A percentile compares a stretch with the other conserved stretches of the same genome.
phyloP scores from a whole-genome alignment of 2,329 filamentous ascomycete genomes.

The Scedosporium minutisporum region DNA sequence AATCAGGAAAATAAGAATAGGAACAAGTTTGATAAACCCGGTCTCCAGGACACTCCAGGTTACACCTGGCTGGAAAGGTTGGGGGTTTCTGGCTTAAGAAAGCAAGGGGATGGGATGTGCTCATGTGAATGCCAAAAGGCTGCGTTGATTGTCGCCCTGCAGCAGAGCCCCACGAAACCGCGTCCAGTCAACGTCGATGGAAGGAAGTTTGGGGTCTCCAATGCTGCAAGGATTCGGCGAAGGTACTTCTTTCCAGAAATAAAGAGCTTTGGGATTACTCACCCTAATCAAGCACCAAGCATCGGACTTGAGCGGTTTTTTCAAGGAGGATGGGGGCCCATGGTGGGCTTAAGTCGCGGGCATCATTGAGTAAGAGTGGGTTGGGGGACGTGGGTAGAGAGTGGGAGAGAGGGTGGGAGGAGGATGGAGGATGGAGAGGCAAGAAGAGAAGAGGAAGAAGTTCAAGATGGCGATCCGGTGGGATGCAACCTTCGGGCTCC shows the following conservation, averaged over 20 bases:
- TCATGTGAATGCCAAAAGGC: slow-evolving; percentile 1
- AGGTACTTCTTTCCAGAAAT: background rate
- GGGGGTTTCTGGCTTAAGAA: background rate
- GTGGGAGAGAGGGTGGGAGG: background rate
- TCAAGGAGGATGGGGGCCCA: background rate
- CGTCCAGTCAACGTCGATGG: background rate
- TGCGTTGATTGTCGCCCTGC: slow-evolving; percentile 5
- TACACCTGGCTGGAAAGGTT: too few relatives aligned
- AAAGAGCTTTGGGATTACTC: background rate
- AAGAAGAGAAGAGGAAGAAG: background rate
- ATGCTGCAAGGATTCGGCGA: background rate
- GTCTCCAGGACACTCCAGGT: too few relatives aligned
- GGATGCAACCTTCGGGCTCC: too few relatives aligned
- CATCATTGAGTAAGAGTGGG: background rate
- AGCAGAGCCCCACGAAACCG: background rate
- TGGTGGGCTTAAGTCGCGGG: background rate
- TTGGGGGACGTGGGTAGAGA: background rate
- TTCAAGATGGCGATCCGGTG: background rate
- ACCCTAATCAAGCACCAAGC: background rate
- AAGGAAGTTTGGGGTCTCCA: background rate
- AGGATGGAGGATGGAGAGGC: background rate
- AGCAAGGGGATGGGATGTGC: background rate
- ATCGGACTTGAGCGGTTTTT: slow-evolving; percentile 1
- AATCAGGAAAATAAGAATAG: background rate
- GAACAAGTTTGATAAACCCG: background rate